phyloP scores from a whole-genome alignment of 108 stramenopile genomes.

The Pseudonitzschia pungens region DNA sequence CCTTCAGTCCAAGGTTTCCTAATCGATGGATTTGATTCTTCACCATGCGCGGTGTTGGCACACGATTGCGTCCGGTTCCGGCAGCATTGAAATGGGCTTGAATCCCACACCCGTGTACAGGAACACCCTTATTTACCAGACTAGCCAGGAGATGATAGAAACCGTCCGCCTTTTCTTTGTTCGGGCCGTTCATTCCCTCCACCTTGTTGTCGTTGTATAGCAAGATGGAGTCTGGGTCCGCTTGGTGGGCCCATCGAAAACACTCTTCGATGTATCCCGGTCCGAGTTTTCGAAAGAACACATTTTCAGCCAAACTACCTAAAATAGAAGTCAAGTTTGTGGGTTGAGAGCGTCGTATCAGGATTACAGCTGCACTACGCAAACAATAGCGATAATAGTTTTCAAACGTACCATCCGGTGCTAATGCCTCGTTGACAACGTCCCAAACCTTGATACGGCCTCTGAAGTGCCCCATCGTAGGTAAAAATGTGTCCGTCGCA shows the following conservation, averaged over 20 bases:
- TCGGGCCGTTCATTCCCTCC: slow-evolving; percentile 79
- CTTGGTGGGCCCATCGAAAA: slow-evolving; percentile 92
- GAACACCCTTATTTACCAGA: slow-evolving; percentile 68
- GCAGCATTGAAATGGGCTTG: slow-evolving; percentile 90
- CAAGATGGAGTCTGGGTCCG: slow-evolving; percentile 86
- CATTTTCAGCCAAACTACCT: slow-evolving; percentile 74
- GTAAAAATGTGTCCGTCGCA: slow-evolving; percentile 84
- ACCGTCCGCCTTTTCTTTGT: slow-evolving; percentile 74
- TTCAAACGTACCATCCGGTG: slow-evolving; percentile 65
- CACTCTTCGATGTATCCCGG: slow-evolving; percentile 87
- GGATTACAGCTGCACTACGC: too few relatives aligned
- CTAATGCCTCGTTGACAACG: slow-evolving; percentile 90
- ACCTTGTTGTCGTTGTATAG: slow-evolving; percentile 96
- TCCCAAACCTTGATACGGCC: slow-evolving; percentile 86
- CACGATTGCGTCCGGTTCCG: slow-evolving; percentile 64
- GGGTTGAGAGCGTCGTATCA: not conserved
- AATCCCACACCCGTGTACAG: slow-evolving; percentile 88
- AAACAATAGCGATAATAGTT: not conserved
- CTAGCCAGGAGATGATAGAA: slow-evolving; percentile 78
- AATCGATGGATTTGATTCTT: slow-evolving; percentile 86
- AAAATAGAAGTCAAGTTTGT: not conserved
- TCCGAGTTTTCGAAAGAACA: slow-evolving; percentile 86
- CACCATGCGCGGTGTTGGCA: slow-evolving; percentile 88
- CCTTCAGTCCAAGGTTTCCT: slow-evolving; percentile 82
- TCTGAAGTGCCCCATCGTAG: slow-evolving; percentile 80